Conservation (phyloP, 2,329 filamentous ascomycete species). For the Penicillium nordicum region DNA sequence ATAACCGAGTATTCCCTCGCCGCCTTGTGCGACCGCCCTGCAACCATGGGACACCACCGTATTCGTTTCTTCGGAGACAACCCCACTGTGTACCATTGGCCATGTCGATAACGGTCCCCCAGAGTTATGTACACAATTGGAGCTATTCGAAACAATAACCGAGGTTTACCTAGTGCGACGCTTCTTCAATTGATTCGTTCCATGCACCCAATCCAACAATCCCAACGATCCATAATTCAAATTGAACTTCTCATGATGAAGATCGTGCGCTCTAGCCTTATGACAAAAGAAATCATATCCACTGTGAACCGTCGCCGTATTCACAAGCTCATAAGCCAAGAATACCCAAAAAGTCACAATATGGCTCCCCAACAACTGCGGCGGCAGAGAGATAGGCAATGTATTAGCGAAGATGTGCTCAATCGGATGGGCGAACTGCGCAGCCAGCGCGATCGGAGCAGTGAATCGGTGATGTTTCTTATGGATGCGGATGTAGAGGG, state of each 20-base stretch:
- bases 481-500: slow-evolving; percentile 52
- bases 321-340: slow-evolving; percentile 48
- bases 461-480: slow-evolving; percentile 57
- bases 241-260: slow-evolving; percentile 57
- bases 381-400: slow-evolving; percentile 52
- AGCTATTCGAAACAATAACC: not conserved
- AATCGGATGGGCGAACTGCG: slow-evolving; percentile 57
- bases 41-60: not conserved
- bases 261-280: slow-evolving; percentile 52
- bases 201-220: slow-evolving; percentile 55
- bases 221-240: slow-evolving; percentile 54
- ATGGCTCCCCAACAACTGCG: slow-evolving; percentile 47
- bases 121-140: not conserved
- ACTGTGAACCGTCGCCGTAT: slow-evolving; percentile 56
- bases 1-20: not conserved
- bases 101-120: not conserved
- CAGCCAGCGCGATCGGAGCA: slow-evolving; percentile 54
- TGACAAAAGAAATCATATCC: slow-evolving; percentile 54
- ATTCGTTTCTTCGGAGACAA: not conserved
- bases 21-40: not conserved
- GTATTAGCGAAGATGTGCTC: slow-evolving; percentile 56
- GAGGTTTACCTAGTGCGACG: slow-evolving; percentile 9
- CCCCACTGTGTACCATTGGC: not conserved
- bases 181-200: slow-evolving; percentile 39
- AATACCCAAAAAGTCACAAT: slow-evolving; percentile 54